Conservation (phyloP, 768 basidiomycete genomes). For the Phylloporus rhodoxanthus region DNA sequence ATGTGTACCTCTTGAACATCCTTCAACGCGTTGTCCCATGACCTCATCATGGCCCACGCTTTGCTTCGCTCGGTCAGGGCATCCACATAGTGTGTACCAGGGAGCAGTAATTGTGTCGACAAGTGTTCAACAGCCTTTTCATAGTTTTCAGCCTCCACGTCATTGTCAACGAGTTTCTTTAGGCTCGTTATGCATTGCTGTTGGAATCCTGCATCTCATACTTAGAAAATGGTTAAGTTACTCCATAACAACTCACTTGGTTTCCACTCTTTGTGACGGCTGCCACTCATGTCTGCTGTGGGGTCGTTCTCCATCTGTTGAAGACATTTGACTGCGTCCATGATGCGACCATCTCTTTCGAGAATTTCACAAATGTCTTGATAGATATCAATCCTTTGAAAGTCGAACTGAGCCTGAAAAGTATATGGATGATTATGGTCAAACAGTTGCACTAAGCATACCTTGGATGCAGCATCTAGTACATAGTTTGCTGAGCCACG, state of each 20-base stretch:
- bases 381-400: background rate
- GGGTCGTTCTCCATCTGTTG: constrained; percentile 1
- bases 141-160: too few species aligned
- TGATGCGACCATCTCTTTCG: background rate
- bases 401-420: constrained; percentile 3
- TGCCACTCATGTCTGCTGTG: background rate
- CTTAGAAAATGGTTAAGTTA: too few species aligned
- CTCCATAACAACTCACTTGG: too few species aligned
- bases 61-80: constrained; percentile 5
- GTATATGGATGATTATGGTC: background rate
- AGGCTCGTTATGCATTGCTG: too few species aligned
- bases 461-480: background rate
- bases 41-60: background rate
- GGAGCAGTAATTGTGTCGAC: background rate
- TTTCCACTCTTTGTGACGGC: too few species aligned
- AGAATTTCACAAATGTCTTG: background rate
- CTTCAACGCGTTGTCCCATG: constrained; percentile 1
- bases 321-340: constrained; percentile 1
- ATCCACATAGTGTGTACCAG: background rate
- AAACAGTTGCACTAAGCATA: background rate
- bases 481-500: background rate
- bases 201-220: too few species aligned
- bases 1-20: background rate
- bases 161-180: too few species aligned
- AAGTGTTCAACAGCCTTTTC: background rate